A percentile compares a stretch with the other conserved stretches of the same genome.
Evolutionary conservation across 208 protist species (phyloP).

Genomic region (Wallacemonas sp.): DNA sequence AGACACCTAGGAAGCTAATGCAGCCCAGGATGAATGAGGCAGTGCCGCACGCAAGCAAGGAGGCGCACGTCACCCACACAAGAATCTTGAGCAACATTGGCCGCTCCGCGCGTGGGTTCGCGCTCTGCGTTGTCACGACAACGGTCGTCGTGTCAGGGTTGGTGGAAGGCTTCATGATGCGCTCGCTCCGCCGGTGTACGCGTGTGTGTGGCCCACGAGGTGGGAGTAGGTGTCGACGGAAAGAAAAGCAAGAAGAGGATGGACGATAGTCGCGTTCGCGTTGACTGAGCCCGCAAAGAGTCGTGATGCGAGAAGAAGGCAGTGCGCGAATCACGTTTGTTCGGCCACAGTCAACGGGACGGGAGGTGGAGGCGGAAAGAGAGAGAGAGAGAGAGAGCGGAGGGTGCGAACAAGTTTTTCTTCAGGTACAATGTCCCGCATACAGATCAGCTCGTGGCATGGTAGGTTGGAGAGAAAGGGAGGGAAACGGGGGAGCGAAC

Average conservation of each 20-base stretch:
- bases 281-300: neutral
- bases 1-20: constrained; percentile 15
- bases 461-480: too few relatives aligned
- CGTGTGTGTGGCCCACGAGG: neutral
- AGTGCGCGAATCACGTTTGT: too few relatives aligned
- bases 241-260: neutral
- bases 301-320: too few relatives aligned
- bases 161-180: neutral
- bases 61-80: constrained; percentile 31
- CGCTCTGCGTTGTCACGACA: neutral
- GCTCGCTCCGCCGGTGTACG: neutral
- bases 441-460: too few relatives aligned
- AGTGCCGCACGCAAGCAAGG: constrained; percentile 29
- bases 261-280: neutral
- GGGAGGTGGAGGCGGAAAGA: too few relatives aligned
- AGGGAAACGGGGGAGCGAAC: too few relatives aligned
- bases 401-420: neutral
- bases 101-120: constrained; percentile 14
- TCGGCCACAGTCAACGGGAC: too few relatives aligned
- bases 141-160: neutral
- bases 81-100: constrained; percentile 16
- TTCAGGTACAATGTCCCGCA: too few relatives aligned
- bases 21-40: constrained; percentile 31
- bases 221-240: neutral
- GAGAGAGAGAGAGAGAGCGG: constrained; percentile 3